Evolutionary conservation across 176 grass and related monocot species (phyloP).

Genomic region (Zizania latifolia): DNA sequence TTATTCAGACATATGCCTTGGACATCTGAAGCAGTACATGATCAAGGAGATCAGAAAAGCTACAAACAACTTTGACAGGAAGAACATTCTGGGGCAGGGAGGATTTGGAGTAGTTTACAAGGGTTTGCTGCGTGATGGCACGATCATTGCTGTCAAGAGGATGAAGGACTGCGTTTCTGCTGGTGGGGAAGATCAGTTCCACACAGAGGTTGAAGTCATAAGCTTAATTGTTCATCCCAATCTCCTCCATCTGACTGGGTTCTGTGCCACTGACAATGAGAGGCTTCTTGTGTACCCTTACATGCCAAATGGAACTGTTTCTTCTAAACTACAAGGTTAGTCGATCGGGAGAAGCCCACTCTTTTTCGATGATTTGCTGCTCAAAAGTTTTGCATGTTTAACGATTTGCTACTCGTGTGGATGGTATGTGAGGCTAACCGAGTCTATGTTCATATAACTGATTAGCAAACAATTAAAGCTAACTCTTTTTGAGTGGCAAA

Average conservation of each 20-base stretch:
- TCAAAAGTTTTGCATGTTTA: no score
- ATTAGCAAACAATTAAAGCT: no score
- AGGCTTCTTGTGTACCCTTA: constrained; percentile 81
- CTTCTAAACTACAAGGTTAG: constrained; percentile 84
- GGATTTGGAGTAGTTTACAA: constrained; percentile 81
- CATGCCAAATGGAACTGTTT: constrained; percentile 75
- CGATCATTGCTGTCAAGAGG: constrained; percentile 62
- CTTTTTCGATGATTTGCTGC: no score
- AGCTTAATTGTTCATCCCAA: constrained; percentile 78
- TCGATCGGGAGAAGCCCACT: no score
- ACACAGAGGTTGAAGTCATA: constrained; percentile 81
- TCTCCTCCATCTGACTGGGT: constrained; percentile 64
- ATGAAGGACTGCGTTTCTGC: constrained; percentile 40
- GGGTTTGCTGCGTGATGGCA: constrained; percentile 47
- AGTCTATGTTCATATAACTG: no score
- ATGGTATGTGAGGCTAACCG: no score
- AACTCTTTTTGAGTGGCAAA: no score
- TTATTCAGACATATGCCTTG: constrained; percentile 41
- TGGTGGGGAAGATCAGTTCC: constrained; percentile 56
- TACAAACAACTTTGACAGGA: constrained; percentile 62
- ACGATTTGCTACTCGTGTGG: no score
- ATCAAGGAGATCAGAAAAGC: constrained; percentile 62
- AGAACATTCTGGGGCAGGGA: constrained; percentile 76
- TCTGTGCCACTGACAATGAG: constrained; percentile 57
- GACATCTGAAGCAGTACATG: constrained; percentile 63